Percentiles rank a stretch among this genome's conserved stretches.
Conservation (phyloP, 805 yeast species). For the Grigorovia yakushimaensis region DNA sequence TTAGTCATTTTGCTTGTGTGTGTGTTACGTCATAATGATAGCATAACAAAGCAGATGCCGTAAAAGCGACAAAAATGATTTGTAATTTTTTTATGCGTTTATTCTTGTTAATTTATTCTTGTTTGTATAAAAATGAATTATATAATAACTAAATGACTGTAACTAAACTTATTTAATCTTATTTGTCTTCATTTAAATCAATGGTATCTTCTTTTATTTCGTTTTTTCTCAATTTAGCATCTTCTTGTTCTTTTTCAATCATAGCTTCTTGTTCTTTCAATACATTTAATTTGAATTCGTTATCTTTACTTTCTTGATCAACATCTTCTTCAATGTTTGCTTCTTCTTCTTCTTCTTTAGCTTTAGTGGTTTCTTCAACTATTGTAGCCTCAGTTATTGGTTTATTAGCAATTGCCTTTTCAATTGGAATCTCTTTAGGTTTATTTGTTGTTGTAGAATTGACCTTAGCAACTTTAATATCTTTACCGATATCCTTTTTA, state of each 20-base stretch:
- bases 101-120: too few relatives aligned
- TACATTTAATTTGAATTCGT: slow-evolving; percentile 60
- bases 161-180: too few relatives aligned
- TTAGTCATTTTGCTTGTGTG: too few relatives aligned
- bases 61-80: too few relatives aligned
- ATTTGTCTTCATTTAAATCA: slow-evolving; percentile 13
- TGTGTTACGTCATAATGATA: too few relatives aligned
- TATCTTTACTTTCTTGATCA: slow-evolving; percentile 23
- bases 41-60: too few relatives aligned
- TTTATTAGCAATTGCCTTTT: background rate
- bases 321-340: slow-evolving; percentile 1
- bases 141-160: too few relatives aligned
- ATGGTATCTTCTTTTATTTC: slow-evolving; percentile 18
- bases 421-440: background rate
- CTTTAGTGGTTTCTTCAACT: slow-evolving; percentile 4
- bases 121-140: too few relatives aligned
- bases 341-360: slow-evolving; percentile 4
- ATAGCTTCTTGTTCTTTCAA: slow-evolving; percentile 71
- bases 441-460: background rate
- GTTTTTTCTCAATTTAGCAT: slow-evolving; percentile 43
- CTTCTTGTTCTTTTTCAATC: slow-evolving; percentile 77
- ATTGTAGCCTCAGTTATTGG: background rate
- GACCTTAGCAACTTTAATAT: background rate
- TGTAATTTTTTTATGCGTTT: too few relatives aligned
- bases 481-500: background rate